These are phyloP conservation scores for Lachnellula suecica DNA, from an alignment of 2,329 filamentous ascomycete genomes.

Conservation along the genomic window DNA sequence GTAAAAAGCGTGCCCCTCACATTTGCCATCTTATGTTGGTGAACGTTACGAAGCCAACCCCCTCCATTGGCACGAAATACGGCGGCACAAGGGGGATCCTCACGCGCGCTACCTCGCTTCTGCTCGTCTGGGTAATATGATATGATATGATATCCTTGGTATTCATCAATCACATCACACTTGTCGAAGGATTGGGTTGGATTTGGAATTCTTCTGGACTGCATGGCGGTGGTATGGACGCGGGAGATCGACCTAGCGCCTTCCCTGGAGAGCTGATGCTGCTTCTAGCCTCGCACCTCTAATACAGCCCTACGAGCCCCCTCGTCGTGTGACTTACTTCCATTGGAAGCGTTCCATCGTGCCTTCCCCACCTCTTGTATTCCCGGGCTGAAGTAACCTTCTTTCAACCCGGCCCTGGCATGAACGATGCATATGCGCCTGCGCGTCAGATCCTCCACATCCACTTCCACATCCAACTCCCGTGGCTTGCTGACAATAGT, in stretches of 20 bases:
- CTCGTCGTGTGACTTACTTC: background rate
- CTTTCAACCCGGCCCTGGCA: background rate
- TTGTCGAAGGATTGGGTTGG: too few species aligned
- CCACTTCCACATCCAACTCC: background rate
- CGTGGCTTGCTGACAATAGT: background rate
- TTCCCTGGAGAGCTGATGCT: background rate
- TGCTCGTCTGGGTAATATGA: too few species aligned
- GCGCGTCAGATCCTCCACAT: background rate
- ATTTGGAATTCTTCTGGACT: too few species aligned
- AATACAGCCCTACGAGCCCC: slow-evolving; percentile 6
- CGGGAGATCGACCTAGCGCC: slow-evolving; percentile 5
- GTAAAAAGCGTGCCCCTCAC: background rate
- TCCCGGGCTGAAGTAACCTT: background rate
- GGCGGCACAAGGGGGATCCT: background rate
- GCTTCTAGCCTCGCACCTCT: slow-evolving; percentile 2
- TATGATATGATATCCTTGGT: too few species aligned
- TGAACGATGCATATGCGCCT: background rate
- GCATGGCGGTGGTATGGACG: background rate
- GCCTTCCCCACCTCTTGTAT: background rate
- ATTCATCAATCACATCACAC: too few species aligned
- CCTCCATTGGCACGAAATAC: background rate
- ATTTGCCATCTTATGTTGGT: background rate
- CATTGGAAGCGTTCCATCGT: background rate
- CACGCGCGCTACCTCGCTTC: background rate
- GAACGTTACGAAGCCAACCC: background rate